A percentile compares a stretch with the other conserved stretches of the same genome.
phyloP scores from a whole-genome alignment of 2,329 filamentous ascomycete genomes.

The Fusarium sp. region DNA sequence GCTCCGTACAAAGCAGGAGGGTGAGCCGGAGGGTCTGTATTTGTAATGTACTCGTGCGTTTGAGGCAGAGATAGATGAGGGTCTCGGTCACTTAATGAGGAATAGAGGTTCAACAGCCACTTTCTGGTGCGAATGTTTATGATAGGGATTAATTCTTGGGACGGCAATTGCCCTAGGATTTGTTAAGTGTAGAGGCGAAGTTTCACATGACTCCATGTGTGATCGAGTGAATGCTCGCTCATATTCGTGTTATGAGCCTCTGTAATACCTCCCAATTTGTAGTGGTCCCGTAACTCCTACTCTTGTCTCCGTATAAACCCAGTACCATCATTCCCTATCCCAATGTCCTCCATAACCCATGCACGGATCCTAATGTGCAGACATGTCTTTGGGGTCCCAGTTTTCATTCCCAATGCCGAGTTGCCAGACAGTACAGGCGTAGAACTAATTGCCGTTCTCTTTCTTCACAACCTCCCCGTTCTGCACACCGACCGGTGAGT shows the following conservation, averaged over 20 bases:
- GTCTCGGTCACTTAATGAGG: slow-evolving; percentile 40
- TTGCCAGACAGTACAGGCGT: slow-evolving; percentile 18
- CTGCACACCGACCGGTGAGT: slow-evolving; percentile 46
- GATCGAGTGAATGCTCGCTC: slow-evolving; percentile 2
- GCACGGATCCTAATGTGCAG: slow-evolving; percentile 25
- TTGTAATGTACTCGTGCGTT: slow-evolving; percentile 72
- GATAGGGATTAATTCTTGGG: slow-evolving; percentile 10
- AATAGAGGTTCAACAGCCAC: slow-evolving; percentile 38
- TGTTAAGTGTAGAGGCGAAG: slow-evolving; percentile 8
- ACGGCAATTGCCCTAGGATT: slow-evolving; percentile 1
- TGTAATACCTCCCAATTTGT: background rate
- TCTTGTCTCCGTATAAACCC: background rate
- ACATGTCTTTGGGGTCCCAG: slow-evolving; percentile 31
- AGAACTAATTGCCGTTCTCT: slow-evolving; percentile 36
- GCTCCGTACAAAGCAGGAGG: slow-evolving; percentile 98
- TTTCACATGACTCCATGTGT: background rate
- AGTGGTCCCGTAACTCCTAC: slow-evolving; percentile 2
- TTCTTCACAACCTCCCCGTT: slow-evolving; percentile 46
- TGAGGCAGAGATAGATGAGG: slow-evolving; percentile 40
- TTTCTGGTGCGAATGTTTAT: slow-evolving; percentile 1
- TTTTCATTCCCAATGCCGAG: slow-evolving; percentile 12
- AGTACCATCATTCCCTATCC: slow-evolving; percentile 6
- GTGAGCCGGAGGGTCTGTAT: slow-evolving; percentile 97
- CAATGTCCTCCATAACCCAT: slow-evolving; percentile 12
- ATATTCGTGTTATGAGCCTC: background rate